Evolutionary conservation across 148 eudicot species (phyloP), one percentile per base, ranked within the genome.

Genomic region (Chenopodium suecicum): DNA sequence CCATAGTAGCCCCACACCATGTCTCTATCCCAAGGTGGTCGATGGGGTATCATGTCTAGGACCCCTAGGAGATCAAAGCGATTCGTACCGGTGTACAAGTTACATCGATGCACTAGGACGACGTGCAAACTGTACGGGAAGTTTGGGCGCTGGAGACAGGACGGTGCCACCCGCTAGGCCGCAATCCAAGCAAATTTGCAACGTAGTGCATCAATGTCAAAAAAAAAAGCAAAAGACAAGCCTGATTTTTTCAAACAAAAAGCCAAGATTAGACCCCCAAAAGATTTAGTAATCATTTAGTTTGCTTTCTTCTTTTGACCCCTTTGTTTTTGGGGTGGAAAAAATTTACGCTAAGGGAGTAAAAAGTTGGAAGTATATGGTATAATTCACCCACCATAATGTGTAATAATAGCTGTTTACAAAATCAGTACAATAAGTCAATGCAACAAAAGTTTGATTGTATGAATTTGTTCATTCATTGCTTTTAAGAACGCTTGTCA

Each of bases 101-200:
- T 29, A 29, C 34, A 66, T 25, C 13, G 32, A 66, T 66, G 32
- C 70, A 67, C 27, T n/a, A 65, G 31, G 69, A 65, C 13, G 4
- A 12, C 12, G 29, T 11, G 69, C 69, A 65, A 23, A 65, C 32
- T 65, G 0, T 7, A 68, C 47, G 67, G 34, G 44, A 10, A 23
- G 54, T 23, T n/a, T 32, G 78, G 19, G 56, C 31, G 19, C 10
- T 12, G 44, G 13, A 73, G 54, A 37, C 68, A 83, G 85, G 37
- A 82, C 7, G 80, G 44, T 69, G 78, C 84, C 68, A 75, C 78
- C 83, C 37, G 17, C 70, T 27, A 11, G 37, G 37, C 41, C 76
- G 31, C 84, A 74, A 64, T 52, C 62, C 85, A 47, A 56, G 83
- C 68, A 76, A 73, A 77, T 72, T 32, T 73, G 16, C 82, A 71